Evolutionary conservation across 345 rosid genomes (phyloP), one percentile per base, ranked within the genome.

Genomic region (Bretschneidera sinensis): DNA sequence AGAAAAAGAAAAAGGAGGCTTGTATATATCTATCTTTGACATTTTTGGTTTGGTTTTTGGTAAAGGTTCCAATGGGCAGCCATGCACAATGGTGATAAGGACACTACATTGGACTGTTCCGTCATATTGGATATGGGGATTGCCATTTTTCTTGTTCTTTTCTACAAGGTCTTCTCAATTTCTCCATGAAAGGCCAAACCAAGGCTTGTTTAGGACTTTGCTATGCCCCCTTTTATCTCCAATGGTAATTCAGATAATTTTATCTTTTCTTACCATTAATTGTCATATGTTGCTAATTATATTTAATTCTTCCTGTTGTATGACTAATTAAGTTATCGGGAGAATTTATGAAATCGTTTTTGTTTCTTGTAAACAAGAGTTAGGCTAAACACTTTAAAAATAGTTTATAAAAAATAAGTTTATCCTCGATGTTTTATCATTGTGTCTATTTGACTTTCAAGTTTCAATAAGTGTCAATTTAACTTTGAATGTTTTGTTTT

Each of bases 51-150:
- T 54, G 35, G 47, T 15, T 18, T 25, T 56, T 25, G 1, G n/a
- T 54, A 48, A 19, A 83, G 85, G 88, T 31, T 55, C 56, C 0
- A 79, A 72, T 51, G 88, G 88, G n/a, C 67, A 78, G 52, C 54
- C 83, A 14, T 83, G 88, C 68, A 84, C 86, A 8, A 79, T 84
- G 78, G 78, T 84, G 68, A 39, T 81, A 60, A 75, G 89, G 76
- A 79, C 79, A 5, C 60, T 84, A 43, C 89, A 84, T 63, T 84
- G 89, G 89, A 81, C 86, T 1, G 75, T 84, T 55, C 89, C 89
- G 18, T 66, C 75, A 6, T 84, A 84, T 50, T 28, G 75, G 77
- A 71, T 81, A 18, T 84, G 89, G 89, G 90, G 90, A 10, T 69
- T 84, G 65, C 86, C 90, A 11, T 84, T 84, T 74, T 81, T 62